Conservation (phyloP, 108 stramenopile genomes). For the Cyclotella kingstonii region DNA sequence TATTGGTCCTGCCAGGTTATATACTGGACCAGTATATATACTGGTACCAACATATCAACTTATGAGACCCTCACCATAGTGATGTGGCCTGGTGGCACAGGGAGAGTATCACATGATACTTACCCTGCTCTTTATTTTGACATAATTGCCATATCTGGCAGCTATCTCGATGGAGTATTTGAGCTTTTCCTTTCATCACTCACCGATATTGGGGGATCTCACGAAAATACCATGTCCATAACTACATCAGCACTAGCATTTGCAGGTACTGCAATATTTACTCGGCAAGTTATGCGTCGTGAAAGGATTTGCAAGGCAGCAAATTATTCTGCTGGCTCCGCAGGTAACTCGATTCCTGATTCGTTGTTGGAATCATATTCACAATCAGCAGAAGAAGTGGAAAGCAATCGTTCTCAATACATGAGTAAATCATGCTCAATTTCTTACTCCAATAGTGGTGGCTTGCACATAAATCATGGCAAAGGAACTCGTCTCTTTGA, state of each 20-base stretch:
- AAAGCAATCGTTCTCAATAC: conserved; percentile 46
- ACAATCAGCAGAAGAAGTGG: conserved; percentile 60
- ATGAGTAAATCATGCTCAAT: conserved; percentile 64
- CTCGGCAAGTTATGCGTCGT: conserved; percentile 3
- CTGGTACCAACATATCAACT: too few relatives aligned
- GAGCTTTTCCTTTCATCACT: background rate
- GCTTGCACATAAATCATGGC: conserved; percentile 54
- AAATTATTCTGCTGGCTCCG: conserved; percentile 16
- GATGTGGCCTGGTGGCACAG: too few relatives aligned
- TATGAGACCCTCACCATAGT: too few relatives aligned
- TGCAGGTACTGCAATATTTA: background rate
- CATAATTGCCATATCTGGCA: too few relatives aligned
- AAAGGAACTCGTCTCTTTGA: conserved; percentile 60
- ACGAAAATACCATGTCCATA: too few relatives aligned
- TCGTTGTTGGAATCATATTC: conserved; percentile 44
- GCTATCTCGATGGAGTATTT: too few relatives aligned
- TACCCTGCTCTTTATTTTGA: too few relatives aligned
- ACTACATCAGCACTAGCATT: conserved; percentile 8
- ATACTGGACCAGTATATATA: too few relatives aligned
- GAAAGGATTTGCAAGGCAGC: conserved; percentile 20
- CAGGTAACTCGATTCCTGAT: conserved; percentile 46
- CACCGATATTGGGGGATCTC: too few relatives aligned
- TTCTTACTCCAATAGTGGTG: conserved; percentile 75
- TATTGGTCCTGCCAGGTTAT: too few relatives aligned
- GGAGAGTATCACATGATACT: too few relatives aligned